Evolutionary conservation across 129 eudicot genomes (phyloP), one percentile per base, ranked within the genome.

Genomic region (Lactuca saligna): DNA sequence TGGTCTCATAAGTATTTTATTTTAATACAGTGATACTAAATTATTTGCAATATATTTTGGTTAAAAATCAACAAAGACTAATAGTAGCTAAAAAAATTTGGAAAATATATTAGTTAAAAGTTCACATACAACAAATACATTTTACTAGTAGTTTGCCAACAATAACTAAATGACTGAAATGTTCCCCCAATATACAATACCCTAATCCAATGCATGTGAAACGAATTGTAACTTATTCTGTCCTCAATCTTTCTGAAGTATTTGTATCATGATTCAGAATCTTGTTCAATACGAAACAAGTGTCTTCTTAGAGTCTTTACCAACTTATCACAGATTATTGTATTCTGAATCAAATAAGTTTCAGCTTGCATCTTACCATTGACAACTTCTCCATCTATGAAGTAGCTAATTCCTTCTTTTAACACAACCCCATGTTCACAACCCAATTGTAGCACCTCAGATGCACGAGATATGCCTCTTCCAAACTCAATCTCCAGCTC

Each of bases 361-460:
- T 85, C 86, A 15, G 91, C 97, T 58, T 82, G 85, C 12, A 54
- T 74, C 74, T 74, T 73, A 74, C 79, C 46, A 44, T 76, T 74
- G 13, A 94, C 57, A 31, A 83, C 80, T 57, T 78, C 73, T 57
- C 94, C 93, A 7, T 80, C 85, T 61, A 90, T 82, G 61, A 79
- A 83, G 75, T 84, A 89, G 54, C 77, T 31, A 29, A 65, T 76
- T 63, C 94, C 90, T 72, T 93, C 95, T 72, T 69, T 71, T 50
- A 69, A 42, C 60, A 90, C 78, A 65, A 83, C 60, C 50, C 94
- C 97, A 5, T 83, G 88, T 73, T 89, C 89, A 76, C 90, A 84
- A 49, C 81, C 99, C 82, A 94, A 74, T 67, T 94, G 94, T 64
- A 94, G 75, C 59, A 91, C 80, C 83, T 94, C 97, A 4, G 86